Base-by-base conservation (phyloP, 805 yeast genomes). In the Saccharomycopsis sp. region DNA sequence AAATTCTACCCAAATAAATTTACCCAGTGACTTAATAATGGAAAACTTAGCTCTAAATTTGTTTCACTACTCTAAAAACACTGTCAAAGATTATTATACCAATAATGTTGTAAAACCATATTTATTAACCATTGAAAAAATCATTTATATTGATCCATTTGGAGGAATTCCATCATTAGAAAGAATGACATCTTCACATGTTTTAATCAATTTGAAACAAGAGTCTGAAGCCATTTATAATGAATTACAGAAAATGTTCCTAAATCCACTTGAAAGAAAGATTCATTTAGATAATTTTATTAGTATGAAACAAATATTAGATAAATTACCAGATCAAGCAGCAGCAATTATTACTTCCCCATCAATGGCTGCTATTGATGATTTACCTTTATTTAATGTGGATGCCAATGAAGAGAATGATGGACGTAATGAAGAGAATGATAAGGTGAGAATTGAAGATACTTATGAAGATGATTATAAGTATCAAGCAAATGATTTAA, bases 131-230 rank as follows among this genome's bases (percentile, higher is more conserved):
- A 70, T 92, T 32, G 98, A 92, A 48, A 92, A 92, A 50, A 60
- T 89, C 21, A 72, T 89, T 5, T 76, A 79, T 47, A 63, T 92
- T 23, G 96, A 87, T 51, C 73, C 77, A 1, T 56, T 70, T 15
- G 99, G 99, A 1, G 99, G 99, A 0, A 79, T 86, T 5, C 97
- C 97, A 0, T 81, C 94, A 1, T 63, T 76, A 19, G 95, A 86
- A 54, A 67, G 97, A 44, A 72, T 76, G 43, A 75, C 77, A 42
- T 76, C 87, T 3, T 72, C 94, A 14, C 98, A 92, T 58, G 94
- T 92, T 1, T 80, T 81, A 45, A 77, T 89, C 43, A 89, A 92
- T 53, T 59, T 89, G 29, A 70, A 75, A 9, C 96, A 89, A 59
- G 98, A 89, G 53, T 80, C 69, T 50, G 66, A 74, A 1, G 79